phyloP scores from a whole-genome alignment of 148 eudicot species.

The Heliamphora exappendiculata region DNA sequence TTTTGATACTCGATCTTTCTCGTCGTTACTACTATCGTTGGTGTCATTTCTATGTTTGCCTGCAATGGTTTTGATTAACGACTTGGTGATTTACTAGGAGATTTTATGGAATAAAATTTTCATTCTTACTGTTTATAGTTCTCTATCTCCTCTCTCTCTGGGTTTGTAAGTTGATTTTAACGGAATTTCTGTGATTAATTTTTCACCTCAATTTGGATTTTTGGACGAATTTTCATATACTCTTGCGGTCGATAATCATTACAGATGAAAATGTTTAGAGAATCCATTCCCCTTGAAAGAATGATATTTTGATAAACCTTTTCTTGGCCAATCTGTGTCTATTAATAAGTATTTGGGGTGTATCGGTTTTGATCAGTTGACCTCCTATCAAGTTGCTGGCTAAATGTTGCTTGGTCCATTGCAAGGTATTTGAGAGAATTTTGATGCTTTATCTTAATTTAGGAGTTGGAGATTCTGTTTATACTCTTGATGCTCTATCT shows the following conservation, averaged over 20 bases:
- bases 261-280: not conserved
- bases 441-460: not conserved
- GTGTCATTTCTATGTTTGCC: not conserved
- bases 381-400: not conserved
- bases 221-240: not conserved
- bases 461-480: not conserved
- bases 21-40: not conserved
- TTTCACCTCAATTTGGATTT: not conserved
- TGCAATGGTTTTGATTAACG: not conserved
- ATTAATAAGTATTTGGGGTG: not conserved
- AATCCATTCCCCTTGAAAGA: not conserved
- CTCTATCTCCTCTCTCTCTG: not conserved
- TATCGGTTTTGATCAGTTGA: not conserved
- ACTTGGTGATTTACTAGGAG: not conserved
- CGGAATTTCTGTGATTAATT: not conserved
- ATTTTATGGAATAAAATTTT: not conserved
- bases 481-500: not conserved
- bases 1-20: not conserved
- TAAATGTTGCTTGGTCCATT: not conserved
- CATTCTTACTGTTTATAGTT: not conserved
- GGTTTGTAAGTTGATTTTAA: not conserved
- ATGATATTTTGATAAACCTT: not conserved
- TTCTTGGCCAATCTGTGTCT: not conserved
- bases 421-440: not conserved
- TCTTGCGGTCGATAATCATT: not conserved